Evolutionary conservation across 176 grass and related monocot species (phyloP).

Genomic region (Oropetium thomaeum): DNA sequence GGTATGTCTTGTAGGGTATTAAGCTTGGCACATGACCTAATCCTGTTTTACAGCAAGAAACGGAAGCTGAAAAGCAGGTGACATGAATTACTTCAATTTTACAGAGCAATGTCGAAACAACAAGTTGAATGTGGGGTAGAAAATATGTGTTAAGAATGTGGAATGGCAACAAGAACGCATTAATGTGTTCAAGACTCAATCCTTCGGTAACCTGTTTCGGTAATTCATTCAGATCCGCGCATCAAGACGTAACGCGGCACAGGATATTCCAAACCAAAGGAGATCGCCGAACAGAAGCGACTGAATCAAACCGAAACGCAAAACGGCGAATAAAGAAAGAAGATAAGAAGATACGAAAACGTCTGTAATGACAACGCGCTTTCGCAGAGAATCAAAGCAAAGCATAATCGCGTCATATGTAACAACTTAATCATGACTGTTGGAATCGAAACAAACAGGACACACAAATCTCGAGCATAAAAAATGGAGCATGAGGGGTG

Average conservation of each 20-base stretch:
- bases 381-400: neutral
- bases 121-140: neutral
- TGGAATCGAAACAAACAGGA: constrained; percentile 10
- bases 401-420: neutral
- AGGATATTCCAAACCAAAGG: constrained; percentile 25
- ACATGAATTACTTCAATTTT: neutral
- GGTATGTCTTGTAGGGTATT: neutral
- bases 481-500: neutral
- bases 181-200: neutral
- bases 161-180: neutral
- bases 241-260: neutral
- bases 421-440: neutral
- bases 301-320: neutral
- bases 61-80: neutral
- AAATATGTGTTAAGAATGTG: neutral
- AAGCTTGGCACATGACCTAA: neutral
- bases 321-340: neutral
- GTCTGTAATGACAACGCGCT: neutral
- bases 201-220: neutral
- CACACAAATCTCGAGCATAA: neutral
- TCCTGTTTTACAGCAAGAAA: neutral
- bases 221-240: neutral
- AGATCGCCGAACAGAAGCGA: neutral
- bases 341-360: too few species aligned
- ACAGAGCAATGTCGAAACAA: neutral